Base-by-base conservation (phyloP, 129 eudicot genomes). In the Artemisia argyi region DNA sequence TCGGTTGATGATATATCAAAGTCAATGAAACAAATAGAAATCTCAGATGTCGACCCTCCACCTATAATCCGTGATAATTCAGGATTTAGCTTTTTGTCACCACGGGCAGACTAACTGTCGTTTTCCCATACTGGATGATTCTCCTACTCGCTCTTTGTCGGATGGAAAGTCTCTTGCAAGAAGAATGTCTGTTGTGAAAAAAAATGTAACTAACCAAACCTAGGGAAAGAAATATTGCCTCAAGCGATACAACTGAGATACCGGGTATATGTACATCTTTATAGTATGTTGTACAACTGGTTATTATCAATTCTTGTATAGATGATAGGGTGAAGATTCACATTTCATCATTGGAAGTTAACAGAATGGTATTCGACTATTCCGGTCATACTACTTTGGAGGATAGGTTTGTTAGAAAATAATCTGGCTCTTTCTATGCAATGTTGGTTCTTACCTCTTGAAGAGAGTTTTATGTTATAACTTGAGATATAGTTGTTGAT, bases 1-100 rank as follows among this genome's bases (percentile, higher is more conserved):
- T 85, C 98, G 10, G 98, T 92, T 46, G 98, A 92, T 76, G 98
- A 92, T 77, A 83, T 92, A 85, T 83, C 98, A 11, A 92, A 92
- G 71, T 89, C 98, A 5, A 92, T 92, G 98, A 88, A 85, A 73
- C 91, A 89, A 50, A 85, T 87, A 62, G 98, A 92, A 59, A 78
- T 92, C 22, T 22, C 86, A 0, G 98, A 92, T 19, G 60, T 92
- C 13, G 90, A 89, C 68, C 92, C 98, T 50, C 98, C 96, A 13
- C 76, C 83, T 26, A 66, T 80, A 20, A 80, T 92, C 59, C 87
- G 85, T 26, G 92, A 89, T 35, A 85, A 87, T 67, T 82, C 98
- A 1, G 95, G 96, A 70, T 92, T 92, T 80, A 89, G 90, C 78
- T 92, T 92, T 81, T 81, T 92, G 81, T 77, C 85, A 57, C 92